phyloP scores from a whole-genome alignment of 2,329 filamentous ascomycete species.

The Microdochium bolleyi region DNA sequence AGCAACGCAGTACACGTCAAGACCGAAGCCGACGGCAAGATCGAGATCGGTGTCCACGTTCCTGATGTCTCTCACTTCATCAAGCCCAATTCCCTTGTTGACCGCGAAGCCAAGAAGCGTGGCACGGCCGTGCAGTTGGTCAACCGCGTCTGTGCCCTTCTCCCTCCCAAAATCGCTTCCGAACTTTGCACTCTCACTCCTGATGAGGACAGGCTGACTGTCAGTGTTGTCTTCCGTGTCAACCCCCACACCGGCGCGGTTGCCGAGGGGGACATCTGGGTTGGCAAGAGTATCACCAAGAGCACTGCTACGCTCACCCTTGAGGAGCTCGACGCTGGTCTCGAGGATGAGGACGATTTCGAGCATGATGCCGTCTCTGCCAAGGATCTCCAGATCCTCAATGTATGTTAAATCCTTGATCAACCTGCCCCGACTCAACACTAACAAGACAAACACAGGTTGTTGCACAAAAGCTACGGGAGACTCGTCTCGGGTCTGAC shows the following conservation, averaged over 20 bases:
- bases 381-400: conserved; percentile 74
- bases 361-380: conserved; percentile 58
- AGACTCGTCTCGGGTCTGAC: conserved; percentile 74
- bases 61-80: conserved; percentile 95
- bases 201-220: conserved; percentile 80
- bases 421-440: not conserved
- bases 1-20: conserved; percentile 93
- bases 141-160: conserved; percentile 79
- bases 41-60: conserved; percentile 93
- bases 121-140: conserved; percentile 93
- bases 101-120: conserved; percentile 95
- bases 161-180: conserved; percentile 76
- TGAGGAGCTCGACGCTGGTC: conserved; percentile 75
- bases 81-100: conserved; percentile 89
- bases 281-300: conserved; percentile 90
- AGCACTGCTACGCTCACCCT: conserved; percentile 81
- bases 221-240: conserved; percentile 90
- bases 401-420: conserved; percentile 37
- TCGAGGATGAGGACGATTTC: conserved; percentile 55
- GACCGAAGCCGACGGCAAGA: conserved; percentile 69
- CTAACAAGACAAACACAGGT: conserved; percentile 31
- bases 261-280: conserved; percentile 82
- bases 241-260: conserved; percentile 72
- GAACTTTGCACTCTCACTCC: conserved; percentile 85
- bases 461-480: conserved; percentile 83